Conservation (phyloP, 2,329 filamentous ascomycete genomes). For the Golovinomyces cichoracearum region DNA sequence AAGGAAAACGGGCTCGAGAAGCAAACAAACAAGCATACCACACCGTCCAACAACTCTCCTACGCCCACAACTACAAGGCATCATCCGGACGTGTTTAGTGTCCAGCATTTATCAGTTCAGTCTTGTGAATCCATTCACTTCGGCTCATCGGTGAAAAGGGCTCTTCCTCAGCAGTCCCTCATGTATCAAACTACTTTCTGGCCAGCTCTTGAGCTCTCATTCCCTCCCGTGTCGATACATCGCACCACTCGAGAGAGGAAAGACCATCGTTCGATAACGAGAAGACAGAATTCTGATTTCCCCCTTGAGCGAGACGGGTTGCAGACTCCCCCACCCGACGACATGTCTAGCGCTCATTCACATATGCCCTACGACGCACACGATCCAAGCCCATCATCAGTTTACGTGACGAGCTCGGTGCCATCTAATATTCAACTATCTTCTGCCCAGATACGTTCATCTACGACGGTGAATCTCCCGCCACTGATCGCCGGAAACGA, state of each 20-base stretch:
- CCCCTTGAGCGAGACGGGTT: constrained; percentile 20
- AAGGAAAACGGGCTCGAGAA: no score
- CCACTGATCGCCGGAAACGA: constrained; percentile 4
- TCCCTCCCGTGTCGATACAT: constrained; percentile 5
- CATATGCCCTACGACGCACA: constrained; percentile 19
- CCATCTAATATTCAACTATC: constrained; percentile 2
- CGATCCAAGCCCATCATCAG: neutral
- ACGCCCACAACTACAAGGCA: neutral
- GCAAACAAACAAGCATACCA: no score
- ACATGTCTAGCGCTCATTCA: constrained; percentile 27
- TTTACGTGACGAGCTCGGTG: constrained; percentile 4
- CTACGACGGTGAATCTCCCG: constrained; percentile 6
- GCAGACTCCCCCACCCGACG: constrained; percentile 25
- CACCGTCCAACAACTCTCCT: no score
- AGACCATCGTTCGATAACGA: no score
- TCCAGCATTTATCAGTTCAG: neutral
- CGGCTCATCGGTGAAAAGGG: neutral
- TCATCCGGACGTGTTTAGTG: neutral
- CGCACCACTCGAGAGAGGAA: neutral
- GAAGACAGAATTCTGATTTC: no score
- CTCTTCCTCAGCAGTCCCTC: no score
- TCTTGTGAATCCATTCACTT: neutral
- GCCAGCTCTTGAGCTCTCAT: constrained; percentile 12
- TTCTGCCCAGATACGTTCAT: neutral
- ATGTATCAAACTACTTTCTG: constrained; percentile 15